Conservation (phyloP, 163 green algal genomes). For the Volvox carteri region DNA sequence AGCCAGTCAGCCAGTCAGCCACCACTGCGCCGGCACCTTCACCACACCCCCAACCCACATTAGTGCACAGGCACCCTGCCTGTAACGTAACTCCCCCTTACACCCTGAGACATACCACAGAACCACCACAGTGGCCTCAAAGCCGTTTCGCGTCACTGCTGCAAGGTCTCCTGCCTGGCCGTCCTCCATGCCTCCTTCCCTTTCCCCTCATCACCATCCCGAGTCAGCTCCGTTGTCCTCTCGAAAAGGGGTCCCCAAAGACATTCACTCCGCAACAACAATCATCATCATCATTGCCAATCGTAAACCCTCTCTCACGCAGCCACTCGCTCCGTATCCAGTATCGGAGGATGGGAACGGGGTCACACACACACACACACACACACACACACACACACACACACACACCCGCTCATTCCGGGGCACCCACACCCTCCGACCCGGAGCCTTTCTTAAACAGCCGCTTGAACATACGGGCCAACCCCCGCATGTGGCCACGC, state of each 20-base stretch:
- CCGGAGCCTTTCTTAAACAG: conserved; percentile 38
- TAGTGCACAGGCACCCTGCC: background rate
- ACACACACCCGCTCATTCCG: background rate
- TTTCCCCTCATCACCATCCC: background rate
- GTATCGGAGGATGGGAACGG: background rate
- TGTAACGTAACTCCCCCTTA: conserved; percentile 7
- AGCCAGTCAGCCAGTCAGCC: too few species aligned
- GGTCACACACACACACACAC: background rate
- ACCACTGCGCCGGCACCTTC: too few species aligned
- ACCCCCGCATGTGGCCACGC: background rate
- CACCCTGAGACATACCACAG: too few species aligned
- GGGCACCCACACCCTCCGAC: background rate
- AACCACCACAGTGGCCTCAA: too few species aligned
- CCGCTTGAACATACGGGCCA: conserved; percentile 41
- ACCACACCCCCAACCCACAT: too few species aligned
- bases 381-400: background rate
- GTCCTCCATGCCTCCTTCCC: background rate
- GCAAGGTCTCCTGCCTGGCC: background rate
- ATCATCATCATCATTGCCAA: too few species aligned
- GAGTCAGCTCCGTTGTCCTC: background rate
- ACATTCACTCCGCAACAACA: too few species aligned
- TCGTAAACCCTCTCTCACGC: too few species aligned
- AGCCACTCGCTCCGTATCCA: too few species aligned
- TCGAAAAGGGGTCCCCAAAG: background rate
- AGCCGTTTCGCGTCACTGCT: too few species aligned